These are phyloP conservation scores for Amanita thiersii DNA, from an alignment of 768 basidiomycete genomes.

Conservation along the genomic window DNA sequence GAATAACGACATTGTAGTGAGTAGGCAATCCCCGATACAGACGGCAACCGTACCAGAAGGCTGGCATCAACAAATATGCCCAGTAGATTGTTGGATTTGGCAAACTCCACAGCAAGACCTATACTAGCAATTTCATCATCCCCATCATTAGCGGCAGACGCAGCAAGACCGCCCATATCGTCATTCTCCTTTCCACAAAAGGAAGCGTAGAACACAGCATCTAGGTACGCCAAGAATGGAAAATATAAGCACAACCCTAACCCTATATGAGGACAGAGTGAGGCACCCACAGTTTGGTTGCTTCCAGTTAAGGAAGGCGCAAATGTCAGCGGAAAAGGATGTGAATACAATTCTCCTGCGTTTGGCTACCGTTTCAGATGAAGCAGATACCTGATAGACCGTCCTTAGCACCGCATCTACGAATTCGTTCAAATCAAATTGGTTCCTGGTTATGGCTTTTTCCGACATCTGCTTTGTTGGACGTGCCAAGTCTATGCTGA, in stretches of 20 bases:
- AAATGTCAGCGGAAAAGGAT: conserved; percentile 86
- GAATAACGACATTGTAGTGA: conserved; percentile 2
- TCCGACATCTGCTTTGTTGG: conserved; percentile 40
- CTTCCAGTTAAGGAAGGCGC: conserved; percentile 94
- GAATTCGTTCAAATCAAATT: conserved; percentile 66
- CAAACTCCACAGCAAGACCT: conserved; percentile 88
- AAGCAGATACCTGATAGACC: conserved; percentile 62
- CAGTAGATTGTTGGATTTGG: conserved; percentile 85
- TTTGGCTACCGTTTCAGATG: conserved; percentile 38
- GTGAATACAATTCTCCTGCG: conserved; percentile 85
- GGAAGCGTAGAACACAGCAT: conserved; percentile 93
- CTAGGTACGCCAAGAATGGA: conserved; percentile 32
- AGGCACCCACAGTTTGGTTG: conserved; percentile 85
- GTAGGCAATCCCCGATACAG: conserved; percentile 4
- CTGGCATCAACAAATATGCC: conserved; percentile 87
- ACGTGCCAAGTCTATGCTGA: conserved; percentile 82
- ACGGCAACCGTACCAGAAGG: conserved; percentile 55
- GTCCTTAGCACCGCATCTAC: conserved; percentile 81
- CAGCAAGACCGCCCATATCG: conserved; percentile 27
- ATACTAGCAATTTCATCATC: conserved; percentile 62
- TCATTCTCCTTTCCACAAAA: conserved; percentile 63
- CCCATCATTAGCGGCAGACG: conserved; percentile 29
- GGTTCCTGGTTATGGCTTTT: not conserved
- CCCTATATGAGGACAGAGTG: not conserved
- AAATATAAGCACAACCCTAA: conserved; percentile 8